Evolutionary conservation across 345 rosid species (phyloP).

Genomic region (Brassica cretica): DNA sequence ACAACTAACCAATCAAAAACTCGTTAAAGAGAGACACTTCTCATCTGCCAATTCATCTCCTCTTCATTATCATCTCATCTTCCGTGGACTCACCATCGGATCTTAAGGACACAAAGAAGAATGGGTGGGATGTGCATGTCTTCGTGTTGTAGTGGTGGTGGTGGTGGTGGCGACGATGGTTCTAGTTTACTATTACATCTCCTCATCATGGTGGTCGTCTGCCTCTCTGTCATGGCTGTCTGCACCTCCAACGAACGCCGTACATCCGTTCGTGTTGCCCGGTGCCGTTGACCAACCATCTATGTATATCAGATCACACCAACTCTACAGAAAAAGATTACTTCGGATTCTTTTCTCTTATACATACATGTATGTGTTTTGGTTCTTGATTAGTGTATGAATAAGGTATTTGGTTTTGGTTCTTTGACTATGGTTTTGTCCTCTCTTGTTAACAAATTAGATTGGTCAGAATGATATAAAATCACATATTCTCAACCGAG

Average conservation of each 20-base stretch:
- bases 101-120: conserved; percentile 11
- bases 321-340: conserved; percentile 3
- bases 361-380: conserved; percentile 16
- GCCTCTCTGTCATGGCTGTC: conserved; percentile 44
- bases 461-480: neutral
- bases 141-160: conserved; percentile 37
- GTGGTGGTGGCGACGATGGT: conserved; percentile 34
- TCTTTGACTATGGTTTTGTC: neutral
- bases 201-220: conserved; percentile 38
- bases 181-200: conserved; percentile 28
- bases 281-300: conserved; percentile 30
- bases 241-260: conserved; percentile 43
- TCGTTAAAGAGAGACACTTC: neutral
- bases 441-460: neutral
- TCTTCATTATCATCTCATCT: neutral
- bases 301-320: conserved; percentile 9
- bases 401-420: conserved; percentile 4
- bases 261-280: conserved; percentile 30
- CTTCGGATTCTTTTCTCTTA: conserved; percentile 7
- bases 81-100: neutral
- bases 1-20: neutral
- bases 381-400: conserved; percentile 15
- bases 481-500: neutral
- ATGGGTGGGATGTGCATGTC: conserved; percentile 45
- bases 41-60: neutral